Conservation (phyloP, 192 early-diverging fungal species). For the Umbelopsis sp. region DNA sequence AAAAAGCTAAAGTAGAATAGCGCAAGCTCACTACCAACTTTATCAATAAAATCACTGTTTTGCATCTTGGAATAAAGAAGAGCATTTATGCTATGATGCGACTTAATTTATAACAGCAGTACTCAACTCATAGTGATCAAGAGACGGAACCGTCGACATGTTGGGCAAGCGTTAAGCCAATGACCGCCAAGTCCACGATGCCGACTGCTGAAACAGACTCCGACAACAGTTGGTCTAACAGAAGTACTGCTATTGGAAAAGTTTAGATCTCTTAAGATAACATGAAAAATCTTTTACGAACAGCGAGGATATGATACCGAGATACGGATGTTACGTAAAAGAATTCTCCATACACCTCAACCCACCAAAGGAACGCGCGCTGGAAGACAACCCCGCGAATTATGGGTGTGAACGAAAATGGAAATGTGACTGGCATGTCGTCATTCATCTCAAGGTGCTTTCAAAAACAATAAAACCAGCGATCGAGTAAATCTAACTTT, state of each 20-base stretch:
- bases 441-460: neutral
- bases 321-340: neutral
- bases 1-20: slow-evolving; percentile 13
- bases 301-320: neutral
- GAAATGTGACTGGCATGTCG: slow-evolving; percentile 13
- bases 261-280: too few relatives aligned
- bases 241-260: too few relatives aligned
- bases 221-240: neutral
- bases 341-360: too few relatives aligned
- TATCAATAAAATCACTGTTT: neutral
- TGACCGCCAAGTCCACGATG: neutral
- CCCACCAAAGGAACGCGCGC: too few relatives aligned
- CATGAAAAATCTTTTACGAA: too few relatives aligned
- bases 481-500: neutral
- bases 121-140: too few relatives aligned
- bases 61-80: neutral
- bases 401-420: neutral
- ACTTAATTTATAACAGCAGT: too few relatives aligned
- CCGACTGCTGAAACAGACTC: neutral
- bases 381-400: too few relatives aligned
- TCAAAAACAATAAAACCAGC: neutral
- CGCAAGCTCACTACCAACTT: neutral
- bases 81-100: too few relatives aligned
- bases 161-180: too few relatives aligned
- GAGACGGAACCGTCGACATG: too few relatives aligned